A percentile compares a stretch with the other conserved stretches of the same genome.
Evolutionary conservation across 352 stramenopile genomes (phyloP).

Genomic region (Globisporangium spinosum): DNA sequence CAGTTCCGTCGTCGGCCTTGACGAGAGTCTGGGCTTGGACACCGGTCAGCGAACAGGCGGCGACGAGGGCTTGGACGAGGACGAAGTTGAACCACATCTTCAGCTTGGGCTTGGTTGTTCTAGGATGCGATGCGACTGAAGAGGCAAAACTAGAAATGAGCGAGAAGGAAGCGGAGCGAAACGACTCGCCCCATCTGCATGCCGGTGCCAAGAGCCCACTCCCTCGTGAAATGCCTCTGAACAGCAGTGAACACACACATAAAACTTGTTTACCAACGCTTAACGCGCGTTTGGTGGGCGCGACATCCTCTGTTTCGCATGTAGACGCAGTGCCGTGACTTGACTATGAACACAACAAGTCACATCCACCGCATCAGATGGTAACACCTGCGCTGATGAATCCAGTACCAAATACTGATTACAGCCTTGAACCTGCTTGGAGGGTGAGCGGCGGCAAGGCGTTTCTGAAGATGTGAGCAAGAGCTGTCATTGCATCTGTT

Average conservation of each 20-base stretch:
- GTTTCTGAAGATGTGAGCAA: neutral
- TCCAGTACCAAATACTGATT: conserved; percentile 13
- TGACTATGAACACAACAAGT: conserved; percentile 5
- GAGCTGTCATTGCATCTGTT: neutral
- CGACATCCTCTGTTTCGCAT: neutral
- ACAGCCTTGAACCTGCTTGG: conserved; percentile 11
- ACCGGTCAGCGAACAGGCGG: conserved; percentile 14
- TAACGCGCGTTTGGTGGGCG: neutral
- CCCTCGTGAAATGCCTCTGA: neutral
- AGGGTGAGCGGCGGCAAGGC: neutral
- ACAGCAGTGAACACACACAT: neutral
- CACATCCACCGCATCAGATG: conserved; percentile 2
- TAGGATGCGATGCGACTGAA: conserved; percentile 2
- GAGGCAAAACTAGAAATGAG: conserved; percentile 14
- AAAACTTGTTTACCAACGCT: neutral
- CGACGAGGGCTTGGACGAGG: conserved; percentile 11
- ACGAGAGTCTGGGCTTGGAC: conserved; percentile 33
- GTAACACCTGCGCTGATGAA: conserved; percentile 6
- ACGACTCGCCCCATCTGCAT: neutral
- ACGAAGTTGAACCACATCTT: conserved; percentile 14
- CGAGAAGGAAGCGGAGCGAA: neutral
- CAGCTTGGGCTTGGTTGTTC: conserved; percentile 3
- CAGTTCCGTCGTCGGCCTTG: conserved; percentile 32
- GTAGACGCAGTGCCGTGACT: neutral
- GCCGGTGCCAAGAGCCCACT: neutral